Evolutionary conservation across 768 basidiomycete genomes (phyloP).

Genomic region (Megacollybia marginata): DNA sequence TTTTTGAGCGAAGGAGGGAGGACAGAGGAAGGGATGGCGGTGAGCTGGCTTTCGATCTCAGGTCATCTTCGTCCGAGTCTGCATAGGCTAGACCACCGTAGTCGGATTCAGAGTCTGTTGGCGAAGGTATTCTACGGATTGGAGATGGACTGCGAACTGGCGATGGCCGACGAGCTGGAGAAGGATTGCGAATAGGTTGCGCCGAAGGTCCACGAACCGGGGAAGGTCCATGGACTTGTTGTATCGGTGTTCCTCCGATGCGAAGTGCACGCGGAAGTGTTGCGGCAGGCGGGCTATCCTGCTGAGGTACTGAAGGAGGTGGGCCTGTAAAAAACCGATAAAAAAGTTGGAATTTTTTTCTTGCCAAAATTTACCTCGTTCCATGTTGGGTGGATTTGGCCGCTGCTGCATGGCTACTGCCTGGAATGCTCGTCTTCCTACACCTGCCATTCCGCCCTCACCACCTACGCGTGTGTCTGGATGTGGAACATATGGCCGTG

Average conservation of each 20-base stretch:
- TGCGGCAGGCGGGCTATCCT: no score
- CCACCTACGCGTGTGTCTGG: slow-evolving; percentile 66
- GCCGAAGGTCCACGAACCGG: slow-evolving; percentile 17
- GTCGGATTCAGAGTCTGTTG: slow-evolving; percentile 26
- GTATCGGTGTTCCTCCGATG: no score
- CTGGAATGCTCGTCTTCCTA: slow-evolving; percentile 78
- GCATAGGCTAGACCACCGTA: slow-evolving; percentile 44
- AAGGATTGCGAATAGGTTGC: slow-evolving; percentile 33
- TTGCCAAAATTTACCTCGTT: slow-evolving; percentile 7
- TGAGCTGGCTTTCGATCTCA: slow-evolving; percentile 2
- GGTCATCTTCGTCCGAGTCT: slow-evolving; percentile 37
- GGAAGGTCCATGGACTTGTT: no score
- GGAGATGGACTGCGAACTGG: slow-evolving; percentile 10
- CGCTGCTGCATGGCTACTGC: slow-evolving; percentile 65
- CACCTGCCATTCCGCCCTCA: slow-evolving; percentile 84
- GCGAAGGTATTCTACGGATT: no score
- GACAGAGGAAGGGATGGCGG: slow-evolving; percentile 14
- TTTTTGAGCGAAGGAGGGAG: not conserved
- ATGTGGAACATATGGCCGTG: not conserved
- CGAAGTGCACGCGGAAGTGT: no score
- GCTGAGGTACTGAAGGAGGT: slow-evolving; percentile 15
- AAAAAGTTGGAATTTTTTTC: slow-evolving; percentile 33
- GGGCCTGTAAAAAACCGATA: slow-evolving; percentile 32
- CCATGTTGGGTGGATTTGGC: slow-evolving; percentile 14
- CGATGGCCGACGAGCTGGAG: slow-evolving; percentile 28